phyloP scores from a whole-genome alignment of 2,329 filamentous ascomycete genomes.

The Penicillium hesseltinei region DNA sequence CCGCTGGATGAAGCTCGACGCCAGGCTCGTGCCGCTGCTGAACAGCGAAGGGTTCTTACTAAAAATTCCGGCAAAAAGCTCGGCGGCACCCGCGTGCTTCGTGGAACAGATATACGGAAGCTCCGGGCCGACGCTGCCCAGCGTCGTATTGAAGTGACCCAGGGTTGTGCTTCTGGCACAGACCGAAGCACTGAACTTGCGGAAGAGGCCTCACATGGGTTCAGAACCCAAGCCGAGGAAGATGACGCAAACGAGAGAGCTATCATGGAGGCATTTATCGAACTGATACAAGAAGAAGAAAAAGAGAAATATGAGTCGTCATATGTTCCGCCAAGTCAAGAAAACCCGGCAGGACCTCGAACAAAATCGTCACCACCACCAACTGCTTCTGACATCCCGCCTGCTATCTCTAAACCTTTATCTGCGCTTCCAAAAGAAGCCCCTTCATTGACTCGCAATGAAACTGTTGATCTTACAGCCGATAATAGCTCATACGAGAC shows the following conservation, averaged over 20 bases:
- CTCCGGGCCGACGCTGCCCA: slow-evolving; percentile 71
- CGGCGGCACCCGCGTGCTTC: slow-evolving; percentile 60
- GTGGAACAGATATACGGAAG: slow-evolving; percentile 66
- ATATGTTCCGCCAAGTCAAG: slow-evolving; percentile 53
- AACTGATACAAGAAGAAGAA: slow-evolving; percentile 80
- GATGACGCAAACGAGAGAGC: slow-evolving; percentile 85
- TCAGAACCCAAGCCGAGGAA: slow-evolving; percentile 79
- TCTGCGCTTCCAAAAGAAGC: background rate
- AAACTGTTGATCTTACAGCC: slow-evolving; percentile 15
- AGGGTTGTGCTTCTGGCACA: slow-evolving; percentile 73
- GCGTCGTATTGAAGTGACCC: slow-evolving; percentile 63
- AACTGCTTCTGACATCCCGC: slow-evolving; percentile 26
- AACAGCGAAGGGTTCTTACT: slow-evolving; percentile 61
- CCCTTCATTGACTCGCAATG: slow-evolving; percentile 4
- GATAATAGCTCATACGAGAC: slow-evolving; percentile 37
- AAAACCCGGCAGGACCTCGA: slow-evolving; percentile 52
- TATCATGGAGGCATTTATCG: slow-evolving; percentile 80
- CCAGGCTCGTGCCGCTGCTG: slow-evolving; percentile 69
- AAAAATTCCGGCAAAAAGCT: slow-evolving; percentile 68
- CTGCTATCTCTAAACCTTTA: slow-evolving; percentile 18
- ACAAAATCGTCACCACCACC: slow-evolving; percentile 41
- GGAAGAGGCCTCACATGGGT: slow-evolving; percentile 68
- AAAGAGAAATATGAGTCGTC: slow-evolving; percentile 57
- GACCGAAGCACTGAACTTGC: slow-evolving; percentile 65
- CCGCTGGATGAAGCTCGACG: slow-evolving; percentile 71